Evolutionary conservation across 179 eudicot genomes (phyloP), one percentile per base, ranked within the genome.

Genomic region (Camellia oleifera): DNA sequence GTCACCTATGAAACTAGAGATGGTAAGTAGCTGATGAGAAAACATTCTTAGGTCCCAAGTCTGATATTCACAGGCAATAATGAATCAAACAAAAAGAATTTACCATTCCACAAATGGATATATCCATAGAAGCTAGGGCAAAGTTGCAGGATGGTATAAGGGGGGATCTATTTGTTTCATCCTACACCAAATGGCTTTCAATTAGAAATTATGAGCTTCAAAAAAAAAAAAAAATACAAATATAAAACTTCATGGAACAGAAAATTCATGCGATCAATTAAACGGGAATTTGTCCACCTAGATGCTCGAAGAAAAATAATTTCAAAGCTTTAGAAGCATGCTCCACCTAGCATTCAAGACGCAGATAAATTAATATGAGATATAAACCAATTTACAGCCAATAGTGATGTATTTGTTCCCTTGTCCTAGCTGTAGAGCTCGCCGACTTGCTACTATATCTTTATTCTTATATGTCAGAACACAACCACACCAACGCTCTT

Each of bases 371-470:
- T 23, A 77, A 6, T 65, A 63, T 14, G 77, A 20, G 18, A 76
- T 20, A 76, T 64, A 63, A 76, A 76, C 70, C 54, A 32, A 46
- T 23, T 76, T 65, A 50, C 57, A 66, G 20, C 66, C 72, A 77
- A 72, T 62, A 64, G 71, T 42, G 26, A 77, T 4, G 71, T 52
- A 56, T 8, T 52, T 4, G 62, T 63, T 76, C 63, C 14, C n/a
- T 32, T 48, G 69, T 76, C 62, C 48, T 52, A 52, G 66, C 53
- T 26, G 61, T 50, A 77, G 72, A 66, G 26, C 61, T 5, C 10
- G 17, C 61, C 20, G 70, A 8, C 79, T 76, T 71, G 52, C 63
- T 65, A 52, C 17, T 9, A 13, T 5, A 13, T 5, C 69, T 66
- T 77, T 76, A 66, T 77, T 77, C 53, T 6, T 32, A 32, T 32